Conservation (phyloP, 2,329 filamentous ascomycete species). For the Pyrenophora graminea region DNA sequence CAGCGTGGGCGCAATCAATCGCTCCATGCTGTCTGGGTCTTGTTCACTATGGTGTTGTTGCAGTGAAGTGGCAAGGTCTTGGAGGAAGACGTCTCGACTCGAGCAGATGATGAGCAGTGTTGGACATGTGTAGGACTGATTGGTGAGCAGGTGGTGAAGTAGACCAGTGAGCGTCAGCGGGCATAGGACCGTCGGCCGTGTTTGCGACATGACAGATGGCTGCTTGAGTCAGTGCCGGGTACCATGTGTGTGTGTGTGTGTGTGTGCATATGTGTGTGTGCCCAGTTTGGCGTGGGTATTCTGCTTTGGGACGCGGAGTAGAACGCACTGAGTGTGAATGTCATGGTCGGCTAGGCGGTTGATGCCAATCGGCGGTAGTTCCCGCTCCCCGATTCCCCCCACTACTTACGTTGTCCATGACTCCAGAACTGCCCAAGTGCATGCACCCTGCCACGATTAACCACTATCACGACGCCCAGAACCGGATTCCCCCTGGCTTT, state of each 20-base stretch:
- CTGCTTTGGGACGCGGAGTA: slow-evolving; percentile 5
- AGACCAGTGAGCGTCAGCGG: slow-evolving; percentile 54
- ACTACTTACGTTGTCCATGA: slow-evolving; percentile 11
- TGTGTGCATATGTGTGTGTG: slow-evolving; percentile 15
- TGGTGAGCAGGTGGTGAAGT: slow-evolving; percentile 65
- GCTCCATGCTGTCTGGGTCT: slow-evolving; percentile 17
- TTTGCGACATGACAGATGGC: slow-evolving; percentile 19
- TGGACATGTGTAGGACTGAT: slow-evolving; percentile 54
- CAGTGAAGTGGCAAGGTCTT: slow-evolving; percentile 59
- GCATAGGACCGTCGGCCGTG: slow-evolving; percentile 45
- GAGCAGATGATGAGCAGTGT: slow-evolving; percentile 75
- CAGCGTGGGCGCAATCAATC: slow-evolving; percentile 67
- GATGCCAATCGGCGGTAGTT: slow-evolving; percentile 11
- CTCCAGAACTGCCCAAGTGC: slow-evolving; percentile 13
- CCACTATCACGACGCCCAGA: slow-evolving; percentile 25
- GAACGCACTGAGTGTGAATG: background rate
- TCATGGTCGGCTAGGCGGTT: background rate
- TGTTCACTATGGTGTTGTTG: slow-evolving; percentile 20
- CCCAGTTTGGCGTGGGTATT: slow-evolving; percentile 8
- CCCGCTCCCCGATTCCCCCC: slow-evolving; percentile 15
- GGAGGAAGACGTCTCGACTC: slow-evolving; percentile 66
- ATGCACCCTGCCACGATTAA: slow-evolving; percentile 30
- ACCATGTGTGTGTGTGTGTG: slow-evolving; percentile 14
- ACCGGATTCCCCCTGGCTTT: slow-evolving; percentile 21
- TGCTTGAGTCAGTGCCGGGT: slow-evolving; percentile 1